Evolutionary conservation across 2,329 filamentous ascomycete genomes (phyloP).

Genomic region (Aspergillus pseudoterreus): DNA sequence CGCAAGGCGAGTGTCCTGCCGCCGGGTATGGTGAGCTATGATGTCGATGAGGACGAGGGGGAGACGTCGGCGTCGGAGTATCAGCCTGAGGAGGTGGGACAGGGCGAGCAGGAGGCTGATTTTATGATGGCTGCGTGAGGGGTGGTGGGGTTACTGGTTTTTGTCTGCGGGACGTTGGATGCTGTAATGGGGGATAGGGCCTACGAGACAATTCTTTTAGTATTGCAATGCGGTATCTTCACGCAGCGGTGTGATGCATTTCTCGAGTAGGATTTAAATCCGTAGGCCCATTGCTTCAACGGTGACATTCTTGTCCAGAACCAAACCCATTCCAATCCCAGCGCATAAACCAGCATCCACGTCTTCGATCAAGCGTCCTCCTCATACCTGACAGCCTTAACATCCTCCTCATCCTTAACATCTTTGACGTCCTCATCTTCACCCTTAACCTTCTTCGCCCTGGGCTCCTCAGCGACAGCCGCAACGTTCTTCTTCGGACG

Average conservation of each 20-base stretch:
- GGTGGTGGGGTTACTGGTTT: not conserved
- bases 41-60: constrained; percentile 9
- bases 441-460: not conserved
- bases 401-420: not conserved
- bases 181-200: not conserved
- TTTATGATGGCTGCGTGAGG: constrained; percentile 2
- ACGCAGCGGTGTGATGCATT: no score
- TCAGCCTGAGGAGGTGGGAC: constrained; percentile 11
- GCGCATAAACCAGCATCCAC: no score
- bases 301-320: no score
- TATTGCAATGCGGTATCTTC: no score
- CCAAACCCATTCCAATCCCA: not conserved
- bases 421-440: constrained; percentile 1
- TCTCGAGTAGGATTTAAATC: no score
- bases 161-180: not conserved
- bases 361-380: no score
- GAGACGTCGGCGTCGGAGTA: constrained; percentile 21
- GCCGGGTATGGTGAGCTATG: constrained; percentile 17
- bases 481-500: not conserved
- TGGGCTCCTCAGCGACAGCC: not conserved
- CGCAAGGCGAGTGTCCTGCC: constrained; percentile 16
- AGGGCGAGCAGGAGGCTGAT: constrained; percentile 1
- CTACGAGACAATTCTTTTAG: not conserved
- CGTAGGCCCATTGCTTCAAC: no score
- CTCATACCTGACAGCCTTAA: not conserved